Base-by-base conservation (phyloP, 768 basidiomycete genomes). In the Coprinopsis cinerea region DNA sequence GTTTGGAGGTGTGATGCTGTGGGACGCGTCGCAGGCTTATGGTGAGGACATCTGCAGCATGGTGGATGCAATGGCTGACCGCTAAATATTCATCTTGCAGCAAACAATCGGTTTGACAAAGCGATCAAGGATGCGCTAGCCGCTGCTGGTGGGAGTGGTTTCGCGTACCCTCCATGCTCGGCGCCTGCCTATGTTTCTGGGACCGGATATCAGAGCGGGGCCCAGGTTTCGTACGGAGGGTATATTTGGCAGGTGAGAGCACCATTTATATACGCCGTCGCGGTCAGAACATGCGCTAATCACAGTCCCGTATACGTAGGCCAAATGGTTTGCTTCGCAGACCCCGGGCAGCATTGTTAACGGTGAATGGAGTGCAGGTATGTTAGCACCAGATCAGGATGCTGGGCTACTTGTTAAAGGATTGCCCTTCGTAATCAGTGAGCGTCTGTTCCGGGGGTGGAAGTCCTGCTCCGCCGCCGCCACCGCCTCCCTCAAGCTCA, bases 341-440 rank as follows among this genome's bases (percentile, higher is more conserved):
- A 67, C 69, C 24, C 82, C 83, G 2, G 59, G 68, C 26, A 67
- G 58, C 44, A 72, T 72, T 54, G 64, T 76, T 11, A 79, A 71
- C 57, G 69, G 71, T n/a, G 82, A 83, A 37, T 85, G 81, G 83
- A 77, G 76, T 52, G 74, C 82, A 24, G 76, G 83, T 85, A 62
- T 53, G 78, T 66, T 6, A 23, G 24, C 11, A 20, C 37, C 43
- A 15, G 14, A 40, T 27, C 20, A 17, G 18, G 23, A 40, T 25
- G 10, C 35, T 22, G 39, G 7, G 43, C 27, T 27, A 37, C 43
- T 20, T 44, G n/a, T 36, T 52, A 26, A 32, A 6, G 30, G n/a
- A n/a, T n/a, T n/a, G n/a, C n/a, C 36, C 30, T 39, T 32, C 26
- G 27, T 27, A 48, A 56, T 5, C 34, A 82, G 80, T 82, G 56